A percentile compares a stretch with the other conserved stretches of the same genome.
phyloP scores from a whole-genome alignment of 2,329 filamentous ascomycete genomes.

The Rhynchosporium agropyri region DNA sequence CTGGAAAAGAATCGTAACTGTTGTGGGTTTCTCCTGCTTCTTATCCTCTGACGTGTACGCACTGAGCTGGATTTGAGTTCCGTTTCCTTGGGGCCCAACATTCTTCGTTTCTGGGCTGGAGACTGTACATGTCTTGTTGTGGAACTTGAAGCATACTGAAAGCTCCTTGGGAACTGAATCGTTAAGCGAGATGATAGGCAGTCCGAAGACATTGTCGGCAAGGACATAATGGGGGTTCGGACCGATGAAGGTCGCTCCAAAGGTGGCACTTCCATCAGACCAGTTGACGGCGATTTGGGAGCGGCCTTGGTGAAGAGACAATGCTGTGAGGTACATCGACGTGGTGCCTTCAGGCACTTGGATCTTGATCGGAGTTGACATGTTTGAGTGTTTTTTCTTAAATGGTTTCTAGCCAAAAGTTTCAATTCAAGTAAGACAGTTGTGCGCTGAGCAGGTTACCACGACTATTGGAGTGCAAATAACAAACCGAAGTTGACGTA shows the following conservation, averaged over 20 bases:
- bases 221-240: conserved; percentile 18
- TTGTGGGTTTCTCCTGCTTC: conserved; percentile 20
- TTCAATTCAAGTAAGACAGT: background rate
- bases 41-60: conserved; percentile 14
- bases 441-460: background rate
- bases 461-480: background rate
- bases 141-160: conserved; percentile 20
- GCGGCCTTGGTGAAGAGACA: conserved; percentile 17
- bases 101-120: conserved; percentile 8
- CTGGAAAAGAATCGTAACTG: conserved; percentile 21
- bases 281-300: conserved; percentile 18
- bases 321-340: conserved; percentile 20
- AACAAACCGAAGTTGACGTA: background rate
- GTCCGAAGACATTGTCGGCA: conserved; percentile 20
- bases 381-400: background rate
- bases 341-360: conserved; percentile 15
- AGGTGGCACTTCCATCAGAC: conserved; percentile 20
- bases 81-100: conserved; percentile 18
- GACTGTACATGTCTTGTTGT: conserved; percentile 7
- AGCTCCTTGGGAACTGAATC: conserved; percentile 13
- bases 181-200: conserved; percentile 17
- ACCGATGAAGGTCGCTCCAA: conserved; percentile 21
- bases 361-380: conserved; percentile 17
- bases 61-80: conserved; percentile 21
- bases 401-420: background rate